Base-by-base conservation (phyloP, 78 protist genomes). In the Mastigamoeba balamuthi region DNA sequence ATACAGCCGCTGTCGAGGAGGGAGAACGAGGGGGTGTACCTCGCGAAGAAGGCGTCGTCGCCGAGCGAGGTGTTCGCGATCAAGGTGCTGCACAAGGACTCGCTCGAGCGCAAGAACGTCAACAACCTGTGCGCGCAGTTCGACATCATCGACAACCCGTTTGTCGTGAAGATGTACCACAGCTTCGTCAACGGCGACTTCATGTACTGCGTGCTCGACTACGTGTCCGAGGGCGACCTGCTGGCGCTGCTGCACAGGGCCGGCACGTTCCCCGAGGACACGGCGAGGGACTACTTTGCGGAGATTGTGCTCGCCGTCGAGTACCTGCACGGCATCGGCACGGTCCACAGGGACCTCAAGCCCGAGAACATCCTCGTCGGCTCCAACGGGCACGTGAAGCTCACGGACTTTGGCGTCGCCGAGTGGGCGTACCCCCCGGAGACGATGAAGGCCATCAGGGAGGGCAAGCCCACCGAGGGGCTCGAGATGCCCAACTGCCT, bases 281-380 rank as follows among this genome's bases (percentile, higher is more conserved):
- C 48, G 4, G 66, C 78, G 17, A 3, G 78, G 69, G 3, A 17
- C 7, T 64, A 64, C 8, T 4, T 72, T 4, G 78, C 78, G 10
- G 4, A 10, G 10, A 48, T 74, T 36, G 4, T 37, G 33, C 4
- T 66, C 29, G 78, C 78, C 23, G 28, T 74, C 35, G 66, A 58
- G 38, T 48, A 25, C 23, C 52, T 74, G 52, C 78, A 74, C 48
- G 41, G 30, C 42, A 33, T 2, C 69, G 78, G 70, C 10, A 38
- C 8, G 9, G 38, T 74, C 28, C 64, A 74, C 78, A 3, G 78
- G 4, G 78, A 74, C 6, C 38, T 83, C 38, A 83, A 83, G 40
- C 88, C 88, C 3, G 88, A 83, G 52, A 83, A 83, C 44, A 76
- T 83, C 37, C 40, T 83, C 25, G 3, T 83, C 27, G 88, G 74